Conservation (phyloP, 2,329 filamentous ascomycete species). For the Ciborinia camelliae region DNA sequence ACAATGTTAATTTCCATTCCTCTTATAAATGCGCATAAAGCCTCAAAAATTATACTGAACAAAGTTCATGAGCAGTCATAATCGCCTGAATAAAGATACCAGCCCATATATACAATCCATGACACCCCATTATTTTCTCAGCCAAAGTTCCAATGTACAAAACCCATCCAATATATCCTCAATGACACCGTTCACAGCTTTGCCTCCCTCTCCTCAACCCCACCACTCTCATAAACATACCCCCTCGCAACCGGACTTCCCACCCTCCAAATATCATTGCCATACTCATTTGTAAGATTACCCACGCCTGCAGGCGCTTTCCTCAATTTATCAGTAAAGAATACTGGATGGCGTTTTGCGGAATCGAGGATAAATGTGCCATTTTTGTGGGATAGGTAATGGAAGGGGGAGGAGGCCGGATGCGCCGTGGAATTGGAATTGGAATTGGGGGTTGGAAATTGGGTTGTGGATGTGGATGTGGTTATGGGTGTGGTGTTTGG, state of each 20-base stretch:
- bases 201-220: constrained; percentile 28
- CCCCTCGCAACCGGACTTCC: constrained; percentile 55
- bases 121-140: background rate
- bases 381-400: background rate
- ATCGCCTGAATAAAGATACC: background rate
- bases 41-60: background rate
- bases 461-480: constrained; percentile 23
- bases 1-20: background rate
- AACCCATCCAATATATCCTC: background rate
- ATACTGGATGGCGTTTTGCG: constrained; percentile 67
- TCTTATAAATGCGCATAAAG: background rate
- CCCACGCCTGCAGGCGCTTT: constrained; percentile 41
- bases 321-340: constrained; percentile 65
- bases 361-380: constrained; percentile 41
- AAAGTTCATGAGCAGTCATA: background rate
- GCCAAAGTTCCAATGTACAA: background rate
- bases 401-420: constrained; percentile 29
- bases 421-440: no score
- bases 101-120: background rate
- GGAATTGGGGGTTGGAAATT: no score
- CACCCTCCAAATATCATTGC: constrained; percentile 27
- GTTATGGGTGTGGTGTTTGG: constrained; percentile 31
- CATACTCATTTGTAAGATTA: constrained; percentile 4
- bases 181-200: constrained; percentile 30
- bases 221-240: constrained; percentile 55